Base-by-base conservation (phyloP, 2,329 filamentous ascomycete species). In the Didymella lethalis region DNA sequence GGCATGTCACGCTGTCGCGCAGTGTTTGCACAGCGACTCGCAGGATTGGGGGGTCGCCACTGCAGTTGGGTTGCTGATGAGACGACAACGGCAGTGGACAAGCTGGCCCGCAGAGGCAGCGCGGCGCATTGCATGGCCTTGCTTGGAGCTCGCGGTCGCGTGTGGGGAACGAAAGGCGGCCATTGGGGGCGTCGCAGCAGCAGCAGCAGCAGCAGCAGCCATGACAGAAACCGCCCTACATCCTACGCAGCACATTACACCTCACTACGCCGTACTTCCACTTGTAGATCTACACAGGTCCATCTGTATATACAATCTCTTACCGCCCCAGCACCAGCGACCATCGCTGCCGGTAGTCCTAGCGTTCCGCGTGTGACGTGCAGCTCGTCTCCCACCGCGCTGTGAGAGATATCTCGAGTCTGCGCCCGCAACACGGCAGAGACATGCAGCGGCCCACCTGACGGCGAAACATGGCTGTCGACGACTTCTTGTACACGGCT, bases 391-490 rank as follows among this genome's bases (percentile, higher is more conserved):
- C 34, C 44, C 23, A 38, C 41, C 43, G 4, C 12, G 18, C 36
- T 40, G 36, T 40, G 36, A 20, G 36, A 20, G 36, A 40, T 3
- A 23, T 40, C 18, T 20, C 36, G 20, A 18, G n/a, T 40, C 36
- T 40, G 54, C 64, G 44, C 51, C 63, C 55, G 31, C 61, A 36
- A 43, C 57, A 43, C 57, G 38, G 45, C 64, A 58, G 62, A 64
- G 66, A 69, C 63, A 77, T 75, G 72, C 70, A 57, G 61, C 65
- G 61, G 62, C 55, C 65, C 51, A 60, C 61, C 62, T 71, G 63
- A 71, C 61, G 60, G 55, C 65, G 62, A 63, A 75, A 57, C 63
- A 78, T 78, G 75, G 75, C 75, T 48, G 75, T 77, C 57, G 75
- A 77, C 62, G 75, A 76, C 62, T 76, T 73, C 47, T 57, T 76